Evolutionary conservation across 2,329 filamentous ascomycete genomes (phyloP), one percentile per base, ranked within the genome.

Genomic region (Diplodia seriata): DNA sequence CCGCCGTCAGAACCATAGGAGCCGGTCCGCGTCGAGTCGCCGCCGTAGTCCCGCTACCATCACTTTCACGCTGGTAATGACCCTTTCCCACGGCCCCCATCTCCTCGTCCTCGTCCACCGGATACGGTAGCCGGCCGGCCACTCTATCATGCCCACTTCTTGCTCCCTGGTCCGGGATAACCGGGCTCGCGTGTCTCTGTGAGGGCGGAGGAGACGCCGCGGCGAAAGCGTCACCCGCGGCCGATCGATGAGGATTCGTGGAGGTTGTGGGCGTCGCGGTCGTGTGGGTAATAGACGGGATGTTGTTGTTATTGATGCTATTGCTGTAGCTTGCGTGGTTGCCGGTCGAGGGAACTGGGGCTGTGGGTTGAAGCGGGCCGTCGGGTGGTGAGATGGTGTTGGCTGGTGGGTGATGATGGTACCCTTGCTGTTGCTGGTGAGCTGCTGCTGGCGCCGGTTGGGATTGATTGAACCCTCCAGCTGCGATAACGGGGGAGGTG

Each of bases 61-160:
- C 29, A 14, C 4, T 11, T 12, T 4, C 50, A 26, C 26, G 50
- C 4, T 9, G 20, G 11, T 29, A 23, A 14, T 53, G 31, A 2
- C 31, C 40, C 11, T 49, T 33, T 2, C 57, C 40, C 3, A 62
- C 29, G 15, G 15, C 57, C 36, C 57, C 40, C 15, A 15, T 50
- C 26, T 62, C 57, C 57, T 62, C 40, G 14, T 62, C 56, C 38
- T 61, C 57, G n/a, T 62, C 47, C 43, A 63, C n/a, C 15, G 59
- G 59, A 4, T 51, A 63, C 4, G 59, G 59, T 12, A 20, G 59
- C 43, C 59, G 18, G 18, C 50, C 43, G 2, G 23, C 5, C 18
- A 6, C 43, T 18, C 47, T 50, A 12, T 3, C 23, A 5, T 12
- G 14, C 14, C 14, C 23, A 26, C 29, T 18, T 3, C 43, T 47